These are phyloP conservation scores for Massariosphaeria phaeospora DNA, from an alignment of 495 filamentous ascomycete species.

Conservation along the genomic window DNA sequence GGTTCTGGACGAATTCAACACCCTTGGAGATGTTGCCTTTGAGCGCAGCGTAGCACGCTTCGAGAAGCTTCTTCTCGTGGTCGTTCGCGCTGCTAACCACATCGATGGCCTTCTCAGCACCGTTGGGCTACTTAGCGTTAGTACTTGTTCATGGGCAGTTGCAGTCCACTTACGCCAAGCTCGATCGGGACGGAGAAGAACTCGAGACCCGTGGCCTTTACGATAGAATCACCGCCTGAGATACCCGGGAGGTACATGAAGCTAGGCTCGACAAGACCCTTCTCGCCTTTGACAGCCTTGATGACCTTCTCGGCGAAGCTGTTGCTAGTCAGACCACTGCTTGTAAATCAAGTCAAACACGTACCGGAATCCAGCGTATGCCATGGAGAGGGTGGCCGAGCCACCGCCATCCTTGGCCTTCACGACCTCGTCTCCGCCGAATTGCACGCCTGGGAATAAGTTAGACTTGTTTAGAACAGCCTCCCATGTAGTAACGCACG, in stretches of 20 bases:
- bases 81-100: constrained; percentile 66
- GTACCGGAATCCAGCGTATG: constrained; percentile 89
- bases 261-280: constrained; percentile 87
- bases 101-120: constrained; percentile 77
- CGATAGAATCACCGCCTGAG: constrained; percentile 76
- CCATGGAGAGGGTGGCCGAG: constrained; percentile 96
- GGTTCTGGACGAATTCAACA: constrained; percentile 79
- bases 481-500: constrained; percentile 48
- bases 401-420: constrained; percentile 94
- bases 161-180: constrained; percentile 67
- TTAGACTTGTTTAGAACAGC: neutral
- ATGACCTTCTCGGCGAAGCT: constrained; percentile 92
- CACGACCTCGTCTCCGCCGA: constrained; percentile 97
- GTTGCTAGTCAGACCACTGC: neutral
- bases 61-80: constrained; percentile 80
- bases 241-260: constrained; percentile 92
- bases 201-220: constrained; percentile 74
- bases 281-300: constrained; percentile 80
- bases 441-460: constrained; percentile 68
- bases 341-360: constrained; percentile 34
- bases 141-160: neutral
- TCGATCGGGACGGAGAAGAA: constrained; percentile 96
- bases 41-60: constrained; percentile 65
- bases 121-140: constrained; percentile 55
- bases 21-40: constrained; percentile 94